Conservation (phyloP, 345 rosid species). For the Conringia planisiliqua region DNA sequence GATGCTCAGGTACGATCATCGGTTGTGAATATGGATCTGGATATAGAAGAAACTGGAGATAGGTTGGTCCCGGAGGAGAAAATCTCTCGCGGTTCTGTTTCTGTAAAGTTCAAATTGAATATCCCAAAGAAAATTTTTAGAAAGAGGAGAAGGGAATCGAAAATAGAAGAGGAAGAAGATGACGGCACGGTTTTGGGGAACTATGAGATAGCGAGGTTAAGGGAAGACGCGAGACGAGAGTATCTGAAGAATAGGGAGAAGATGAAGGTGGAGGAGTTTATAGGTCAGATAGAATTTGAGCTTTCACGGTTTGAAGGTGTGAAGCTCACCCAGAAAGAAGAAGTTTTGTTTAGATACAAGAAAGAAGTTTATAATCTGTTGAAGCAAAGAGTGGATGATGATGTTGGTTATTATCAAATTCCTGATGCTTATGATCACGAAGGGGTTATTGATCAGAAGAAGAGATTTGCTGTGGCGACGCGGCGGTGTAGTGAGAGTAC, state of each 20-base stretch:
- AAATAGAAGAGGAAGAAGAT: background rate
- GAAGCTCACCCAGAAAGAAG: slow-evolving; percentile 22
- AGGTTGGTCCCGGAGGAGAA: background rate
- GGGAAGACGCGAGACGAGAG: slow-evolving; percentile 3
- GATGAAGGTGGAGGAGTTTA: slow-evolving; percentile 18
- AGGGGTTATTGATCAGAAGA: slow-evolving; percentile 27
- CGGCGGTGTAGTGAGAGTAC: background rate
- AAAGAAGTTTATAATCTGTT: background rate
- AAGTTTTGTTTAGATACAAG: slow-evolving; percentile 9
- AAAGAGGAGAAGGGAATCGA: background rate
- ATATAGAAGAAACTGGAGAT: slow-evolving; percentile 2
- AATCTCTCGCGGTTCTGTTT: background rate
- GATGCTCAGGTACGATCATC: background rate
- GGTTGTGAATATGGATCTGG: slow-evolving; percentile 1
- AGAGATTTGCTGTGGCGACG: slow-evolving; percentile 18
- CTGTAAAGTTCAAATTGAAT: background rate
- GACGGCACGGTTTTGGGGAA: background rate
- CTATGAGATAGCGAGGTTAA: background rate
- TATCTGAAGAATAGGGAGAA: slow-evolving; percentile 17
- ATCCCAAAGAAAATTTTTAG: slow-evolving; percentile 12
- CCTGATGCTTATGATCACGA: slow-evolving; percentile 32
- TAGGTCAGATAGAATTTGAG: slow-evolving; percentile 12
- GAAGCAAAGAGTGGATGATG: slow-evolving; percentile 8
- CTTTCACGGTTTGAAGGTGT: background rate
- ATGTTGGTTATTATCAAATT: slow-evolving; percentile 8